Evolutionary conservation across 345 rosid species (phyloP), one percentile per base, ranked within the genome.

Genomic region (Populus simonii): DNA sequence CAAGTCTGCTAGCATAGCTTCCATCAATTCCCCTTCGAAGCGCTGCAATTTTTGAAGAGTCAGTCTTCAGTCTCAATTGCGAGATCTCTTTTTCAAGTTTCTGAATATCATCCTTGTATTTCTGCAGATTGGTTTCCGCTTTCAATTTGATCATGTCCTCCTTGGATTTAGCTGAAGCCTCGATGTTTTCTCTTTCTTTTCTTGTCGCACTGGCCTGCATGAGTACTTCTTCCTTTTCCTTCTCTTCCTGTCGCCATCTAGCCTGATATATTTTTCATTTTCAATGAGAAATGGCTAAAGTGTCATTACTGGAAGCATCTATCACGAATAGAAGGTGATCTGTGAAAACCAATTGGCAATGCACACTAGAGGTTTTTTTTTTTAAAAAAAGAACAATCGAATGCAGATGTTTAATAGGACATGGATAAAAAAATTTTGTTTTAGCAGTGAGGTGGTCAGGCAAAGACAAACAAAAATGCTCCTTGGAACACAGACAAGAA

Each of bases 161-260:
- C 84, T 87, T 84, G 2, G 86, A 78, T 70, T 89, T 91, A 72
- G 88, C 43, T 66, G 85, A 80, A 36, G 80, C 86, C 76, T 91
- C 92, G 51, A 81, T 77, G 57, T 86, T 83, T 62, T 87, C 94
- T 57, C 83, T 86, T 66, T 85, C 91, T 81, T 88, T 89, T 83
- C 87, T 82, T 25, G 85, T 72, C n/a, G 81, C 76, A 66, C 74
- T 74, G 33, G 83, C 85, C 83, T 84, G 90, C 70, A 45, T 55
- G 68, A 87, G 77, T 38, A 88, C 77, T 80, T 85, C 92, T 76
- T 87, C 87, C 78, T 82, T 89, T 67, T 82, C 89, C 87, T 86
- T 88, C 85, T 81, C 85, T 81, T 92, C 97, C 82, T 87, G 93
- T 72, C 79, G 83, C 96, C 94, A 88, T 77, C 89, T 88, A 87